phyloP scores from a whole-genome alignment of 2,329 filamentous ascomycete species.

The Monilinia laxa region DNA sequence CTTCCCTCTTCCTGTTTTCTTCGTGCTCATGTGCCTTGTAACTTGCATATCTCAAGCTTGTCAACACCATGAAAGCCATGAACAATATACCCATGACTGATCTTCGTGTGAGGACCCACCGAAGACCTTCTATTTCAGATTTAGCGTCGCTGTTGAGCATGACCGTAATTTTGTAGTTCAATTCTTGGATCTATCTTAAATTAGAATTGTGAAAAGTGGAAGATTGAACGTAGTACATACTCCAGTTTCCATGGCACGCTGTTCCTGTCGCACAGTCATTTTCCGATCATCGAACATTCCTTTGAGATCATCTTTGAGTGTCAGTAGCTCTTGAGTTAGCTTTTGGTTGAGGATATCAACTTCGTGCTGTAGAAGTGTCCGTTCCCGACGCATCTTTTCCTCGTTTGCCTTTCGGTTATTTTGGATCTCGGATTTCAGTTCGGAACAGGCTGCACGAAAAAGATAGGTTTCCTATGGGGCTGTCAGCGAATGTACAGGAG shows the following conservation, averaged over 20 bases:
- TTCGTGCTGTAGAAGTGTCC: constrained; percentile 87
- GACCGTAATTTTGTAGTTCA: constrained; percentile 96
- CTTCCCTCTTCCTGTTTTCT: constrained; percentile 36
- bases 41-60: constrained; percentile 59
- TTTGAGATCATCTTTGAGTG: constrained; percentile 85
- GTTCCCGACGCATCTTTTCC: constrained; percentile 78
- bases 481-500: not conserved
- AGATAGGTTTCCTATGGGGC: constrained; percentile 72
- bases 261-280: constrained; percentile 86
- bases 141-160: constrained; percentile 85
- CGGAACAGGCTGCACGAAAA: constrained; percentile 89
- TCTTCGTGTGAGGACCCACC: constrained; percentile 76
- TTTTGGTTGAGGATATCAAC: constrained; percentile 88
- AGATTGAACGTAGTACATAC: constrained; percentile 48
- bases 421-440: constrained; percentile 82
- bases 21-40: constrained; percentile 46
- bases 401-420: constrained; percentile 74
- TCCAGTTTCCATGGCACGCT: constrained; percentile 78
- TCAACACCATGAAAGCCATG: constrained; percentile 61
- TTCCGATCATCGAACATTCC: constrained; percentile 96
- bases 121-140: constrained; percentile 84
- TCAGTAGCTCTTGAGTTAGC: constrained; percentile 77
- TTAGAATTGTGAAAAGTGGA: not conserved
- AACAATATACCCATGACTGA: constrained; percentile 65
- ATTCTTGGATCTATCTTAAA: constrained; percentile 70